Conservation (phyloP, 2,329 filamentous ascomycete genomes). For the Huntiella abstrusa region DNA sequence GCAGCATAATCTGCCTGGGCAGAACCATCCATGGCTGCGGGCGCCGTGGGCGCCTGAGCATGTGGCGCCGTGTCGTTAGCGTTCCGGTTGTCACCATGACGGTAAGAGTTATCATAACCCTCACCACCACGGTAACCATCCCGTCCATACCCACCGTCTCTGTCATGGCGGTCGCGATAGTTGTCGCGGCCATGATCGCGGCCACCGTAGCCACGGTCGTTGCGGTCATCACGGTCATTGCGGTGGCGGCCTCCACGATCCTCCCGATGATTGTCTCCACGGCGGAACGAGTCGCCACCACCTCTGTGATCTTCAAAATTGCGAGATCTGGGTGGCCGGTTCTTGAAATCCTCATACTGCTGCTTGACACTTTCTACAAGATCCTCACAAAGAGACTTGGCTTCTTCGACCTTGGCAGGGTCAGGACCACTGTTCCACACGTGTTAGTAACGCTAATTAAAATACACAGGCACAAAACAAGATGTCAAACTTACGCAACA, state of each 20-base stretch:
- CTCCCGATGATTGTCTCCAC: conserved; percentile 14
- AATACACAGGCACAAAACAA: background rate
- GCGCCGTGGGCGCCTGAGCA: conserved; percentile 19
- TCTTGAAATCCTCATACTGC: conserved; percentile 84
- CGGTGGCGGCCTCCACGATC: conserved; percentile 12
- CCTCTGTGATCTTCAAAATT: conserved; percentile 23
- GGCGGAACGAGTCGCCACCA: conserved; percentile 19
- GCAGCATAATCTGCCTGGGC: conserved; percentile 44
- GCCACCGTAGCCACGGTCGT: conserved; percentile 18
- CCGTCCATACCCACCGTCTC: conserved; percentile 16
- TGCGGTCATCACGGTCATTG: conserved; percentile 12
- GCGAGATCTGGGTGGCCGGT: conserved; percentile 47
- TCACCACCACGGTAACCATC: conserved; percentile 14
- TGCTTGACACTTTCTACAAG: conserved; percentile 70
- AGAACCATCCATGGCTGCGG: conserved; percentile 9
- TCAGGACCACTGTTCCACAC: conserved; percentile 55
- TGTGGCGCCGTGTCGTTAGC: conserved; percentile 15
- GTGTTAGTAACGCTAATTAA: conserved; percentile 17
- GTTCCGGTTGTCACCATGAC: conserved; percentile 12
- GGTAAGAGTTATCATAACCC: conserved; percentile 12
- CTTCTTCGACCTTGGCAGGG: conserved; percentile 64
- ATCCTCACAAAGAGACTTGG: conserved; percentile 76
- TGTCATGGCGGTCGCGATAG: conserved; percentile 15
- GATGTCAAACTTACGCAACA: conserved; percentile 50
- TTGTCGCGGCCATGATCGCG: conserved; percentile 8